These are phyloP conservation scores for Chalciporus pseudorubinellus DNA, from an alignment of 768 basidiomycete species.

Conservation along the genomic window DNA sequence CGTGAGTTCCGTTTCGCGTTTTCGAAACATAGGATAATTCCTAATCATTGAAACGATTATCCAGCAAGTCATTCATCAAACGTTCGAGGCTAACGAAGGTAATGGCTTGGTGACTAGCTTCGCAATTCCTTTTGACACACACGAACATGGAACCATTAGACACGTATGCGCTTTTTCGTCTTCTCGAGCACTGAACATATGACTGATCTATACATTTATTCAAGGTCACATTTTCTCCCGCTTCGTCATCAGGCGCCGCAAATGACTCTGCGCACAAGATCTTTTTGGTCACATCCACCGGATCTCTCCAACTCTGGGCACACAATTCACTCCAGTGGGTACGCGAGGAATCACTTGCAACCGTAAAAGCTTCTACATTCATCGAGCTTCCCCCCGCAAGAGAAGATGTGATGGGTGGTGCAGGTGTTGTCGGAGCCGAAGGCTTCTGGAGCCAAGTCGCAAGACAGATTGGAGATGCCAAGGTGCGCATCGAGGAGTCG, in stretches of 20 bases:
- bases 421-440: conserved; percentile 33
- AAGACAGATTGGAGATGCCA: conserved; percentile 58
- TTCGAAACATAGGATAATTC: background rate
- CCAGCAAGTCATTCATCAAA: conserved; percentile 54
- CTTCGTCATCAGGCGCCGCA: conserved; percentile 38
- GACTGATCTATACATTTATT: background rate
- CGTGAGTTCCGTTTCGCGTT: conserved; percentile 39
- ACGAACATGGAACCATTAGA: conserved; percentile 61
- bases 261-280: conserved; percentile 39
- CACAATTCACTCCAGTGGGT: conserved; percentile 63
- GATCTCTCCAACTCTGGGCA: conserved; percentile 74
- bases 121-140: conserved; percentile 64
- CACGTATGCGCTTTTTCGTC: conserved; percentile 46
- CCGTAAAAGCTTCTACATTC: conserved; percentile 61
- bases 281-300: conserved; percentile 68
- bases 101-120: conserved; percentile 50
- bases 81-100: conserved; percentile 49
- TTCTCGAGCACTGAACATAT: background rate
- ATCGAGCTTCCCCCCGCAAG: conserved; percentile 71
- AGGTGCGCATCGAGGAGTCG: conserved; percentile 37
- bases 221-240: conserved; percentile 51
- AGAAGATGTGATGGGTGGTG: conserved; percentile 21
- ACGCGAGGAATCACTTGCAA: conserved; percentile 76
- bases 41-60: background rate
- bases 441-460: conserved; percentile 47